Conservation (phyloP, 768 basidiomycete genomes). For the Steccherinum ochraceum region DNA sequence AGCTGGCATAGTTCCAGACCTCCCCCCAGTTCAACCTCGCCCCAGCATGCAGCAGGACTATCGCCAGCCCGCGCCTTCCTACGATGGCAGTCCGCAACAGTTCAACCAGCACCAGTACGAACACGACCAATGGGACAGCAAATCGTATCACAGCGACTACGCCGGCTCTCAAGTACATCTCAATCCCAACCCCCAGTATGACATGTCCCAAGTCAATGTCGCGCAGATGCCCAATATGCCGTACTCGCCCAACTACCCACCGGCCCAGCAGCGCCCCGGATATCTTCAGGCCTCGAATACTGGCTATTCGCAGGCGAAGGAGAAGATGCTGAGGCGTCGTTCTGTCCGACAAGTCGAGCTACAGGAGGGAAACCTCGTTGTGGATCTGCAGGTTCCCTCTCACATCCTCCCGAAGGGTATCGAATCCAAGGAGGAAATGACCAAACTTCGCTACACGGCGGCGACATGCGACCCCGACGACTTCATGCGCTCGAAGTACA, state of each 20-base stretch:
- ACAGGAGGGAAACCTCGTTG: constrained; percentile 75
- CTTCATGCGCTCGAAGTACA: constrained; percentile 72
- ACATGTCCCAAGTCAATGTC: constrained; percentile 42
- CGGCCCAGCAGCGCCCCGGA: constrained; percentile 38
- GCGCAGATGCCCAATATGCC: constrained; percentile 54
- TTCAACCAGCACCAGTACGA: constrained; percentile 13
- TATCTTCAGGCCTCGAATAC: constrained; percentile 37
- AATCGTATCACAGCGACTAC: constrained; percentile 60
- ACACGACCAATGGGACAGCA: constrained; percentile 39
- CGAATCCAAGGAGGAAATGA: constrained; percentile 62
- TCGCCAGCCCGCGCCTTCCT: constrained; percentile 8
- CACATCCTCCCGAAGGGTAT: constrained; percentile 70
- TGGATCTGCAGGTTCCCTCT: constrained; percentile 76
- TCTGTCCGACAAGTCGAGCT: constrained; percentile 77
- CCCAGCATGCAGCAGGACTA: constrained; percentile 13
- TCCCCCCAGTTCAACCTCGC: constrained; percentile 6
- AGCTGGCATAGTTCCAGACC: not conserved
- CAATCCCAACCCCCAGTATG: constrained; percentile 51
- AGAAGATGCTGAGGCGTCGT: constrained; percentile 78
- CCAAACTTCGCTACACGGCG: constrained; percentile 84
- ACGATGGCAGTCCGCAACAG: constrained; percentile 8
- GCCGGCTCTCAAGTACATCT: constrained; percentile 71
- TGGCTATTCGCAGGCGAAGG: constrained; percentile 64
- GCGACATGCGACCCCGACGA: constrained; percentile 88
- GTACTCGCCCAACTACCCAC: constrained; percentile 57